Evolutionary conservation across 1,284 basidiomycete genomes (phyloP), one percentile per base, ranked within the genome.

Genomic region (Prillingera fragicola): DNA sequence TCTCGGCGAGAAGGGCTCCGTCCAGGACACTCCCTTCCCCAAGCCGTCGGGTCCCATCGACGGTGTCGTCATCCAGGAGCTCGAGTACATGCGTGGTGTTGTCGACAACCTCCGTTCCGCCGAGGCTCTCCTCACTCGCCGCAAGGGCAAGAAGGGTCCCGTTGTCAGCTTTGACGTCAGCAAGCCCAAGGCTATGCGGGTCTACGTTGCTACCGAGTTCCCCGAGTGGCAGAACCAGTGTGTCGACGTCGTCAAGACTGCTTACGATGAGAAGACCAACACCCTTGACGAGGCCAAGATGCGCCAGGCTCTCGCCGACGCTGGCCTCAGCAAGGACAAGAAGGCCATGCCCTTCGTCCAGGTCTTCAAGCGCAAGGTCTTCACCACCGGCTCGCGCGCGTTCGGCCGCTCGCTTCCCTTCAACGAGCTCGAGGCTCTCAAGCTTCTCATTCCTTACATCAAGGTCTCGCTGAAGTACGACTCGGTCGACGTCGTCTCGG

Each of bases 301-400:
- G 50, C 79, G 84, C 60, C 75, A 82, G 61, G 65, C 80, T 49
- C 71, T 97, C 55, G 78, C 77, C 10, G 76, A 80, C 63, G 78
- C 76, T n/a, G 90, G 87, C 12, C 67, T 96, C 69, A 82, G 90
- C 72, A 96, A 96, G 79, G 90, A 97, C 73, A 97, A 97, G 76
- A 82, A 84, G 51, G 80, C 80, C 33, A 97, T 97, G 92, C 92
- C 92, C 25, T 97, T 96, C 74, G 81, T 91, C 44, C 86, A 94
- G 57, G 73, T 77, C 22, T 85, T 95, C 81, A 95, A 96, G 50
- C 66, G 88, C 84, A 89, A 87, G 81, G 84, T 87, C 15, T 84
- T 91, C 67, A 74, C 80, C 3, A 80, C 85, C 59, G 81, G 84
- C 22, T 73, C 82, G 57, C 79, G 79, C 0, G 89, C 89, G 1